A percentile compares a stretch with the other conserved stretches of the same genome.
Conservation (phyloP, 805 yeast species). For the Ogataea populi-albae region DNA sequence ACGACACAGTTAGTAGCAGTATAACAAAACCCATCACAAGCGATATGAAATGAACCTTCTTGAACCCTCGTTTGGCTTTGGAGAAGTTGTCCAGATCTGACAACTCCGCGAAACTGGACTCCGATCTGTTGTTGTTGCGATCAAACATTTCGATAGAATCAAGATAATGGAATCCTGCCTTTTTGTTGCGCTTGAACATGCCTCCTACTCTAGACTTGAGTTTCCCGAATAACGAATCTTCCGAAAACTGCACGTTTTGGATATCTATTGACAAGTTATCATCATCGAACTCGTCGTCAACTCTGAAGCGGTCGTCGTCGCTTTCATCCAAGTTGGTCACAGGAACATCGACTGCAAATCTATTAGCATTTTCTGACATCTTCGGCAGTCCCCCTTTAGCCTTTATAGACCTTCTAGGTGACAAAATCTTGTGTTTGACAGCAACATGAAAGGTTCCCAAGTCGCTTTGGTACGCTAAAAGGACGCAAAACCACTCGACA, state of each 20-base stretch:
- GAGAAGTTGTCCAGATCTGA: constrained; percentile 8
- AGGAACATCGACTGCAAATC: constrained; percentile 47
- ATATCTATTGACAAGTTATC: constrained; percentile 14
- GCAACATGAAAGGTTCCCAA: no score
- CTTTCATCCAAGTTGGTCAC: constrained; percentile 50
- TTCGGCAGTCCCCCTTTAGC: no score
- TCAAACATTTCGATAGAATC: constrained; percentile 31
- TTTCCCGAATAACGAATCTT: constrained; percentile 8
- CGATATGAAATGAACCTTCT: constrained; percentile 8
- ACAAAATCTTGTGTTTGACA: no score
- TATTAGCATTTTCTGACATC: constrained; percentile 5
- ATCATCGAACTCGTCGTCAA: constrained; percentile 22
- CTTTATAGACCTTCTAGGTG: no score
- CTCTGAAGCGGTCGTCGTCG: constrained; percentile 30
- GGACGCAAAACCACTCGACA: neutral
- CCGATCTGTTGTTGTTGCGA: constrained; percentile 19
- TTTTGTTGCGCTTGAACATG: constrained; percentile 4
- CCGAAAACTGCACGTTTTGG: constrained; percentile 5
- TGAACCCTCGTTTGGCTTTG: constrained; percentile 7
- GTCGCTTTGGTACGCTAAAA: neutral
- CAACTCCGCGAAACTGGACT: constrained; percentile 22
- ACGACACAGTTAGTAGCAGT: constrained; percentile 6
- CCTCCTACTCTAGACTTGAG: constrained; percentile 7
- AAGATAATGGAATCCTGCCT: constrained; percentile 14
- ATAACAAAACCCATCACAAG: constrained; percentile 8